These are phyloP conservation scores for Ascochyta clinopodiicola DNA, from an alignment of 2,329 filamentous ascomycete species.

Conservation along the genomic window DNA sequence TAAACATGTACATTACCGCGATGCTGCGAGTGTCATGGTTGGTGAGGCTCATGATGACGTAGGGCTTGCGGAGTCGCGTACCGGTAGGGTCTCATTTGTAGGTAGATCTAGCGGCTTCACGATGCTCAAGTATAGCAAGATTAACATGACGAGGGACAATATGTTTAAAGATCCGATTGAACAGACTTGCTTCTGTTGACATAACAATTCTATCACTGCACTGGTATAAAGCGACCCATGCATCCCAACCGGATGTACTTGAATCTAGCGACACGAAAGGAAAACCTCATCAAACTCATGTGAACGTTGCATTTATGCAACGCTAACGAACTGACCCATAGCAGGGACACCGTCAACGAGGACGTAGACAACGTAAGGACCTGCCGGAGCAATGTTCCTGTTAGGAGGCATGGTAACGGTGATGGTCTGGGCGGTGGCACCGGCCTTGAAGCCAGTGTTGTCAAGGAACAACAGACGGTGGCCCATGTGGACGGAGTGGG, in stretches of 20 bases:
- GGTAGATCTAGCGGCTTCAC: too few species aligned
- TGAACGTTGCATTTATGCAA: conserved; percentile 35
- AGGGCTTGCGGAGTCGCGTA: too few species aligned
- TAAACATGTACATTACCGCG: neutral
- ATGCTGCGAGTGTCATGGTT: too few species aligned
- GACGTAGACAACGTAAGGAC: conserved; percentile 67
- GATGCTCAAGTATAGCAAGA: neutral
- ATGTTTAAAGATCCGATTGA: conserved; percentile 3
- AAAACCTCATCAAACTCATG: conserved; percentile 10
- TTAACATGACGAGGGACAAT: neutral
- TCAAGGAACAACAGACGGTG: conserved; percentile 65
- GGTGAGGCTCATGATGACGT: too few species aligned
- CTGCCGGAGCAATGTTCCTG: conserved; percentile 63
- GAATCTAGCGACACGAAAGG: conserved; percentile 1
- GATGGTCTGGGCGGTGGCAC: conserved; percentile 53
- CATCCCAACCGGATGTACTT: conserved; percentile 6
- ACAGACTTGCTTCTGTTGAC: conserved; percentile 7
- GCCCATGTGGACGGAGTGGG: conserved; percentile 67
- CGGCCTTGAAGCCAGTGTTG: conserved; percentile 54
- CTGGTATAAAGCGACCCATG: conserved; percentile 3
- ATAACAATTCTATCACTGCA: conserved; percentile 2
- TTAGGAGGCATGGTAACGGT: conserved; percentile 63
- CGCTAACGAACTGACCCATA: conserved; percentile 59
- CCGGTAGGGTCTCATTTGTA: too few species aligned
- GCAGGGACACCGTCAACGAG: conserved; percentile 62